A percentile compares a stretch with the other conserved stretches of the same genome.
These are phyloP conservation scores for Candida rishiriensis DNA, from an alignment of 805 yeast genomes.

Conservation along the genomic window DNA sequence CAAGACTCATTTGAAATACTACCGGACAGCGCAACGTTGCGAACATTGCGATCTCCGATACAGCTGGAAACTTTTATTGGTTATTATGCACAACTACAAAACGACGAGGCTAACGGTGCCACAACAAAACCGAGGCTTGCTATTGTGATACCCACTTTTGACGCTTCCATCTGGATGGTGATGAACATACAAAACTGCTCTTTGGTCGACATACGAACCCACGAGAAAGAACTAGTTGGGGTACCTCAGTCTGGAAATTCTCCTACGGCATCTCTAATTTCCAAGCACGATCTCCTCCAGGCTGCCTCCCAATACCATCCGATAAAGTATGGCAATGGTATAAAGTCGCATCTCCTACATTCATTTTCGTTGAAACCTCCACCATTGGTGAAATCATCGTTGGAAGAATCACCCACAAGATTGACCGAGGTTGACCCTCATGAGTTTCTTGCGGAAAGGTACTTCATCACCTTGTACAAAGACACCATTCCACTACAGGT, in stretches of 20 bases:
- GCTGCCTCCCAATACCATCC: not conserved
- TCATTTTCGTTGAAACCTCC: conserved; percentile 8
- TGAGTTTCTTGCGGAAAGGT: conserved; percentile 23
- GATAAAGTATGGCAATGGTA: not conserved
- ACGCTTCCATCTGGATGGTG: conserved; percentile 7
- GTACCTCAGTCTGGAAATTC: not conserved
- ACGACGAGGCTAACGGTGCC: not conserved
- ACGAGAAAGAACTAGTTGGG: not conserved
- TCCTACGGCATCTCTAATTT: too few relatives aligned
- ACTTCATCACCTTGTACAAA: conserved; percentile 24
- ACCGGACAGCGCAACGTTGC: too few relatives aligned
- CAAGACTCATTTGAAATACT: too few relatives aligned
- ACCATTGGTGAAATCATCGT: not conserved
- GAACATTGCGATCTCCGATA: too few relatives aligned
- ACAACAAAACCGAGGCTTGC: conserved; percentile 1
- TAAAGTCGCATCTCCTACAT: not conserved
- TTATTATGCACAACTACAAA: conserved; percentile 2
- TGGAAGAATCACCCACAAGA: conserved; percentile 8
- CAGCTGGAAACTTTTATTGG: conserved; percentile 4
- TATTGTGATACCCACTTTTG: conserved; percentile 3
- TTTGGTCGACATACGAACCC: too few relatives aligned
- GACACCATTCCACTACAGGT: conserved; percentile 24
- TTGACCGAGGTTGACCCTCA: conserved; percentile 22
- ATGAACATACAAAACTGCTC: not conserved
- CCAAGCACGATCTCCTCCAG: not conserved